Evolutionary conservation across 352 stramenopile species (phyloP), one percentile per base, ranked within the genome.

Genomic region (Phytophthora pseudosyringae): DNA sequence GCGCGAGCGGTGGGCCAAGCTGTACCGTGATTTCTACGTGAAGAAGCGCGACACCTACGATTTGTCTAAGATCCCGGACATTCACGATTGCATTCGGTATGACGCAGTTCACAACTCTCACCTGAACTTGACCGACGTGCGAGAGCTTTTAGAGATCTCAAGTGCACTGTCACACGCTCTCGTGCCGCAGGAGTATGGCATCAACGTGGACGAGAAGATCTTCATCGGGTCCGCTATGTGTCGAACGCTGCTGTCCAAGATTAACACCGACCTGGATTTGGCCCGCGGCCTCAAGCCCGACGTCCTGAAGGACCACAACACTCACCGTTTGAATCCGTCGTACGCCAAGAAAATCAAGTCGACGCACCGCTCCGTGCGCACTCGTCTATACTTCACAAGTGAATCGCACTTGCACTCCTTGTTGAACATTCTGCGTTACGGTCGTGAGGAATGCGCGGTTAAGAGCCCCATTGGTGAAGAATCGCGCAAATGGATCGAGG

Each of bases 381-480:
- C 98, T 28, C 91, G 98, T 1, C 81, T 99, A 15, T 99, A 99
- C 71, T 99, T 99, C 70, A 99, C 98, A 15, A 99, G 94, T 28
- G 98, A 99, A 78, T 96, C 88, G 36, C 98, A 99, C 71, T 73
- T 99, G 52, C 98, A 99, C 75, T 94, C 96, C 4, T 72, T 99
- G 28, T 71, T 99, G 29, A 99, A 99, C 70, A 94, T 99, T 13
- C 72, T 99, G n/a, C 83, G 97, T 7, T 97, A 94, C 59, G 84
- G 80, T 7, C 80, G 86, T 7, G 76, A 83, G 6, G 84, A 93
- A 36, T 86, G 71, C 26, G 69, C 69, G 1, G 67, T 92, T 7
- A 75, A 75, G 53, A 78, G 71, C 10, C 82, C 86, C 3, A 78
- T 90, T 26, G 73, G 81, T 12, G 77, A 91, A 59, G 86, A 93